Conservation (phyloP, 2,329 filamentous ascomycete species). For the Pyrenochaeta sp. region DNA sequence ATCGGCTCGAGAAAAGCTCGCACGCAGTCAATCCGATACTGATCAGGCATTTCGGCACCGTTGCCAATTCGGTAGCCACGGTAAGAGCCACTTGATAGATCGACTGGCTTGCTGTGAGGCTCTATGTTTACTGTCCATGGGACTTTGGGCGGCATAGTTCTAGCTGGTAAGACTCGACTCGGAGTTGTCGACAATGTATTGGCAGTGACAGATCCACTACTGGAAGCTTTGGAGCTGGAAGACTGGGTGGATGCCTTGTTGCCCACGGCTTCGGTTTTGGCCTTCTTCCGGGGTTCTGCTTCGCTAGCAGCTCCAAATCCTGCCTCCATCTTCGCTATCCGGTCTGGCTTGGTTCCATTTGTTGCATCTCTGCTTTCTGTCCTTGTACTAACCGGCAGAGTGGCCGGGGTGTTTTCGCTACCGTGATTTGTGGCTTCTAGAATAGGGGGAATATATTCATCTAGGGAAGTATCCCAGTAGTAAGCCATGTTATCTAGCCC, state of each 20-base stretch:
- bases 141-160: constrained; percentile 38
- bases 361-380: constrained; percentile 11
- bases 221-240: constrained; percentile 17
- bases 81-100: constrained; percentile 55
- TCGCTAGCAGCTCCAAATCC: constrained; percentile 17
- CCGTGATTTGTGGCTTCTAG: constrained; percentile 15
- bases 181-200: constrained; percentile 21
- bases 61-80: constrained; percentile 66
- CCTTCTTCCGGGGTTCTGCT: constrained; percentile 50
- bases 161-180: constrained; percentile 38
- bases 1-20: constrained; percentile 66
- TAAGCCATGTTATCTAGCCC: constrained; percentile 66
- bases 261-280: constrained; percentile 42
- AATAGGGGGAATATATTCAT: constrained; percentile 60
- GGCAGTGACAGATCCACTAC: constrained; percentile 11
- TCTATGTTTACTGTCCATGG: constrained; percentile 34
- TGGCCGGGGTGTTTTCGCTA: constrained; percentile 6
- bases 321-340: constrained; percentile 15
- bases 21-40: constrained; percentile 64
- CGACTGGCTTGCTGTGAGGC: constrained; percentile 27
- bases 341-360: constrained; percentile 19
- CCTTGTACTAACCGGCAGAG: constrained; percentile 6
- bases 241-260: constrained; percentile 19
- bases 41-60: constrained; percentile 66
- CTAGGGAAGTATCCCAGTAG: constrained; percentile 69